These are phyloP conservation scores for Cryptococcus hybrid DNA, from an alignment of 1,284 basidiomycete species.

Conservation along the genomic window DNA sequence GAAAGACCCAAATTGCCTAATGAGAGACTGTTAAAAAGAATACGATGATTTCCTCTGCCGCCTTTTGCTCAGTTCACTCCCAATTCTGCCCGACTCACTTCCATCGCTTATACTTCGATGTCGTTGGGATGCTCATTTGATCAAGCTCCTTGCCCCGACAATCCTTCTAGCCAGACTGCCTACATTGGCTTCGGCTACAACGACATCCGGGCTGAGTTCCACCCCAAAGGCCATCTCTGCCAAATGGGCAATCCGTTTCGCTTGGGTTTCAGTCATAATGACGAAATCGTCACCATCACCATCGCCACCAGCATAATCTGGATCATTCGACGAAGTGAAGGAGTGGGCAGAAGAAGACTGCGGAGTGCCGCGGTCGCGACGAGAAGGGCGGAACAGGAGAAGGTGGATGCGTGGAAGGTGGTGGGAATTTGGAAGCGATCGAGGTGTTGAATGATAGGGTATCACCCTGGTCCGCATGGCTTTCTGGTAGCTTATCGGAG, in stretches of 20 bases:
- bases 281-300: slow-evolving; percentile 86
- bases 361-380: not conserved
- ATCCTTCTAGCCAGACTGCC: slow-evolving; percentile 76
- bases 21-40: no score
- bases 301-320: not conserved
- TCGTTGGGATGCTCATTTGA: not conserved
- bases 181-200: slow-evolving; percentile 91
- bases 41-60: no score
- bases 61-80: no score
- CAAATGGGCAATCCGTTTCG: slow-evolving; percentile 74
- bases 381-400: slow-evolving; percentile 3
- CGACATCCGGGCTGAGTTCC: slow-evolving; percentile 83
- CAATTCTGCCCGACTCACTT: no score
- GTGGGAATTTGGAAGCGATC: not conserved
- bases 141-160: slow-evolving; percentile 67
- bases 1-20: no score
- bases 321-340: not conserved
- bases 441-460: not conserved
- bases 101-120: no score
- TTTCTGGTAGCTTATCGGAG: not conserved
- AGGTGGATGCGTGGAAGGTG: not conserved
- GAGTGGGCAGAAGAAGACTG: not conserved
- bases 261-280: slow-evolving; percentile 88
- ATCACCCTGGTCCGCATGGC: not conserved
- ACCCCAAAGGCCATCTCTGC: slow-evolving; percentile 80